Base-by-base conservation (phyloP, 164 flowering plant species). In the Nymphaea thermarum region DNA sequence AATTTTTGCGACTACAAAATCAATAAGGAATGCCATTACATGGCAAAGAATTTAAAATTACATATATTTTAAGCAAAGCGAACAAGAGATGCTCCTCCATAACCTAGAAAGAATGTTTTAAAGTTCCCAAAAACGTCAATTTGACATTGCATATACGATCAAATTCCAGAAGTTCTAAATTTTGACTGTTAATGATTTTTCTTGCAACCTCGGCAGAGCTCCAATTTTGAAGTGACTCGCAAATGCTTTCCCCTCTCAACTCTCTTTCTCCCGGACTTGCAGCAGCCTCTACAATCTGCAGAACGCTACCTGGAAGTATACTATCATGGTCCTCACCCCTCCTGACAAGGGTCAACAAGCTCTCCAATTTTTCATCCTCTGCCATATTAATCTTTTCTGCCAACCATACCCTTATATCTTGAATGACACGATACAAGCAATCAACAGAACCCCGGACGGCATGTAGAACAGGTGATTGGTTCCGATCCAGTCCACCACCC, bases 271-370 rank as follows among this genome's bases (percentile, higher is more conserved):
- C 67, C 2, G 67, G 43, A 4, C 80, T 69, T 10, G 69, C 15
- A 0, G 70, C 69, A 68, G 77, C 71, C 60, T 83, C 81, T 15
- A 94, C 44, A 43, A 78, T 42, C 67, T 76, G 74, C 66, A 84
- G 71, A 16, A 85, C 79, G 61, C 77, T 72, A 42, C 96, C 96
- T 12, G 97, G 91, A 42, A 91, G 90, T 63, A 12, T 7, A 47
- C 12, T 7, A 4, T 79, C 76, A 10, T 70, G 66, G 12, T 60
- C 63, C 47, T 67, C 89, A 17, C 73, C 71, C 63, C 43, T 70
- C 65, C 64, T 72, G 41, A 93, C 47, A 43, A 74, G 68, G 11
- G 87, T 76, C 15, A 82, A 70, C 17, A 89, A 47, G 16, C 44
- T 18, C 17, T 87, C 90, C 64, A 87, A 45, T 4, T 71, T 75